phyloP scores from a whole-genome alignment of 805 yeast genomes.

The Saccharomycopsis sp. region DNA sequence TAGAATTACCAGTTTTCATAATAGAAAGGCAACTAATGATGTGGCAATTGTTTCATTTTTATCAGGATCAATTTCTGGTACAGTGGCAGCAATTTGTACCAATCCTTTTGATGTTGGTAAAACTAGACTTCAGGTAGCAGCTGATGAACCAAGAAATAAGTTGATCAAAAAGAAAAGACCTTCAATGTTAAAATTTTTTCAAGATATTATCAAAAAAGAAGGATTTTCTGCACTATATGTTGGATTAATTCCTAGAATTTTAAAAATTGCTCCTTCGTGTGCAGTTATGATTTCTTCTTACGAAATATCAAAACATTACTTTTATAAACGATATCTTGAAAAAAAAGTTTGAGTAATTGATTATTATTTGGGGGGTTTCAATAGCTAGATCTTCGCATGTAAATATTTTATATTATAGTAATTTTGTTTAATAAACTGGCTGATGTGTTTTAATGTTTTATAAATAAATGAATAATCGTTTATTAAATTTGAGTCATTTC shows the following conservation, averaged over 20 bases:
- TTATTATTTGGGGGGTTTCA: too few relatives aligned
- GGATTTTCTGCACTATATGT: slow-evolving; percentile 80
- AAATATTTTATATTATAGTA: too few relatives aligned
- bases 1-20: slow-evolving; percentile 17
- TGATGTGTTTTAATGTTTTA: too few relatives aligned
- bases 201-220: slow-evolving; percentile 54
- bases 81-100: slow-evolving; percentile 75
- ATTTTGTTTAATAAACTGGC: too few relatives aligned
- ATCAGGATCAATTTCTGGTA: slow-evolving; percentile 78
- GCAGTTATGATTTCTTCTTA: slow-evolving; percentile 97
- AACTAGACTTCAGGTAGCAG: slow-evolving; percentile 73
- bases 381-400: too few relatives aligned
- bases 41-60: slow-evolving; percentile 57
- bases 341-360: background rate
- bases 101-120: slow-evolving; percentile 98
- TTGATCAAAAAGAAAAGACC: slow-evolving; percentile 25
- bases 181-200: slow-evolving; percentile 61
- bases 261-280: slow-evolving; percentile 94
- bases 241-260: slow-evolving; percentile 75
- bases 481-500: too few relatives aligned
- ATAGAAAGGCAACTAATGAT: slow-evolving; percentile 24
- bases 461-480: too few relatives aligned
- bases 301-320: slow-evolving; percentile 70
- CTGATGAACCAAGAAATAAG: slow-evolving; percentile 23
- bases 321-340: slow-evolving; percentile 18